These are phyloP conservation scores for Angomonas deanei DNA, from an alignment of 208 protist genomes.

Conservation along the genomic window DNA sequence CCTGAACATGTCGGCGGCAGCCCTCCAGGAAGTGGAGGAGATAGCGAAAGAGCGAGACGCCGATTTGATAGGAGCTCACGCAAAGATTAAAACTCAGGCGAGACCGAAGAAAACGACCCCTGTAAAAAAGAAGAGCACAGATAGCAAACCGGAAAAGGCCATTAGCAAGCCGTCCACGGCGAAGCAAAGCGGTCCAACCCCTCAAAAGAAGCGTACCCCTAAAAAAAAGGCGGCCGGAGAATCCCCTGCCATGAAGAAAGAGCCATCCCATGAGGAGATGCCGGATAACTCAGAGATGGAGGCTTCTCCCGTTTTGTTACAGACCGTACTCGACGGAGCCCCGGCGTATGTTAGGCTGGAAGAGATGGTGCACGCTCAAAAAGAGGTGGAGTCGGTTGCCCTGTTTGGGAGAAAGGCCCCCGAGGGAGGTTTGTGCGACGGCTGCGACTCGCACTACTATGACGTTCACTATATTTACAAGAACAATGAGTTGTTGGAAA, in stretches of 20 bases:
- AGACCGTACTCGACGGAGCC: neutral
- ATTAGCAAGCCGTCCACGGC: neutral
- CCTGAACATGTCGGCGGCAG: constrained; percentile 18
- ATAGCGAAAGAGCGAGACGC: neutral
- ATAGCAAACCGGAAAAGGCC: neutral
- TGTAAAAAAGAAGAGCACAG: neutral
- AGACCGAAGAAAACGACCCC: neutral
- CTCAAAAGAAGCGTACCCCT: too few species aligned
- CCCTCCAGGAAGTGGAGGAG: constrained; percentile 1
- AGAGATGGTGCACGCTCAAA: neutral
- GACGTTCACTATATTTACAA: constrained; percentile 2
- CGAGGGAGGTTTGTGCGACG: neutral
- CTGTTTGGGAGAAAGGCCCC: neutral
- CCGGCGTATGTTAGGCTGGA: neutral
- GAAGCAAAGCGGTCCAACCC: too few species aligned
- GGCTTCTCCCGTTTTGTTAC: too few species aligned
- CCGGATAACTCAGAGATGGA: neutral
- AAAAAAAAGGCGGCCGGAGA: too few species aligned
- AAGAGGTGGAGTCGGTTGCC: neutral
- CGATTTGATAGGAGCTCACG: neutral
- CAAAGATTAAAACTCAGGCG: neutral
- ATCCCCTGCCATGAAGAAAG: too few species aligned
- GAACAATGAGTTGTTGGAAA: neutral
- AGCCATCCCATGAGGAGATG: neutral
- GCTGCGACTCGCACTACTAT: neutral